Percentiles rank a stretch among this genome's conserved stretches.
Evolutionary conservation across 495 filamentous ascomycete species (phyloP).

Genomic region (Penicillium samsonianum): DNA sequence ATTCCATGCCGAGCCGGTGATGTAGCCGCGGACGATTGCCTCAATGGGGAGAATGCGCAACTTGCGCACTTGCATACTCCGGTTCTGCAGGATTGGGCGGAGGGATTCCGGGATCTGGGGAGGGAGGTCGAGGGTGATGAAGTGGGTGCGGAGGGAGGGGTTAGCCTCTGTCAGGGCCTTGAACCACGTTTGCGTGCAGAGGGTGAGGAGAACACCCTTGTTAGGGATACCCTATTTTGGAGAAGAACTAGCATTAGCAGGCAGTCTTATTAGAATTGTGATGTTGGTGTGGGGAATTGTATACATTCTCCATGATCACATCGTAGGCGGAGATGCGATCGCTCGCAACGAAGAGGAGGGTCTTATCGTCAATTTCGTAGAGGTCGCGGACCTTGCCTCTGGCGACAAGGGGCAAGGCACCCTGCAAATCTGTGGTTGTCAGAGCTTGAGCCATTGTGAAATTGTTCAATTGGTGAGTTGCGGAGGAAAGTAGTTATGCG

Average conservation of each 20-base stretch:
- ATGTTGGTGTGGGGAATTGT: constrained; percentile 17
- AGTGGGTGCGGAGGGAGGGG: constrained; percentile 73
- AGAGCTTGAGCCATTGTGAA: constrained; percentile 49
- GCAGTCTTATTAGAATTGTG: background rate
- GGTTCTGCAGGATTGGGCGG: constrained; percentile 56
- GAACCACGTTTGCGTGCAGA: constrained; percentile 87
- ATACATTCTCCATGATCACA: constrained; percentile 82
- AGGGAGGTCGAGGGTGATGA: constrained; percentile 70
- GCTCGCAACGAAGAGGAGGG: constrained; percentile 83
- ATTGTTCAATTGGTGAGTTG: constrained; percentile 18
- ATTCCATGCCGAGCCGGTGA: constrained; percentile 89
- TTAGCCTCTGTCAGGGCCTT: constrained; percentile 62
- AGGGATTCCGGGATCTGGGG: constrained; percentile 50
- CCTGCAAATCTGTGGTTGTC: constrained; percentile 54
- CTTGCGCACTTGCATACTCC: constrained; percentile 81
- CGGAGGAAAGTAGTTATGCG: constrained; percentile 18
- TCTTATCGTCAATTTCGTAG: constrained; percentile 71
- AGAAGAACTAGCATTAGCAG: background rate
- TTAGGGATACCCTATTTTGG: constrained; percentile 68
- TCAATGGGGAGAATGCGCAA: constrained; percentile 85
- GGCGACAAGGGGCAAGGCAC: constrained; percentile 56
- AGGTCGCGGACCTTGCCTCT: constrained; percentile 83
- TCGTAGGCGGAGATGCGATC: constrained; percentile 96
- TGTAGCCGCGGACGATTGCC: constrained; percentile 88
- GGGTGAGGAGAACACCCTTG: constrained; percentile 84